phyloP scores from a whole-genome alignment of 257 asterid genomes.

The Agastache rugosa region DNA sequence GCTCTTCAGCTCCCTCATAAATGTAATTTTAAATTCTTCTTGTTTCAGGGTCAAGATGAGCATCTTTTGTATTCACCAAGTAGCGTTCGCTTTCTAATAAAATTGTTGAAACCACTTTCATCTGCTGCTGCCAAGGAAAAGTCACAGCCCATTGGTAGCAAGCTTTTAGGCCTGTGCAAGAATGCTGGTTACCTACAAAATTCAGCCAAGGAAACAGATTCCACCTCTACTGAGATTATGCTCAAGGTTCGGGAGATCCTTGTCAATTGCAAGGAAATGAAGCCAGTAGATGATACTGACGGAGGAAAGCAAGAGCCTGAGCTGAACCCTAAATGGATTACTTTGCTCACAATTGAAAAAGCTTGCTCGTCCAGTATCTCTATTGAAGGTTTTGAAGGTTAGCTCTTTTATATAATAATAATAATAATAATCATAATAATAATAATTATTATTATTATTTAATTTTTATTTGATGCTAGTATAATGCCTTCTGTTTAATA shows the following conservation, averaged over 20 bases:
- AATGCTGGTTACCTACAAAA: slow-evolving; percentile 62
- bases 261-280: slow-evolving; percentile 70
- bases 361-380: slow-evolving; percentile 71
- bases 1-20: slow-evolving; percentile 1
- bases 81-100: slow-evolving; percentile 66
- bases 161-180: slow-evolving; percentile 71
- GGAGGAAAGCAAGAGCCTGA: slow-evolving; percentile 52
- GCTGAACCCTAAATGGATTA: slow-evolving; percentile 73
- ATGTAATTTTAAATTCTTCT: neutral
- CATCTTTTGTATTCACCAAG: slow-evolving; percentile 64
- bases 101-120: slow-evolving; percentile 62
- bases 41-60: slow-evolving; percentile 72
- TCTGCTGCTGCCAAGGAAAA: slow-evolving; percentile 52
- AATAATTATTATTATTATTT: neutral
- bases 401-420: neutral
- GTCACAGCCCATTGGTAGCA: slow-evolving; percentile 69
- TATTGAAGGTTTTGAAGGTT: slow-evolving; percentile 62
- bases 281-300: slow-evolving; percentile 51
- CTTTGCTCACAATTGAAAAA: slow-evolving; percentile 77
- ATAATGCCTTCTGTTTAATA: neutral
- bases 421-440: no score
- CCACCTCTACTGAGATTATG: slow-evolving; percentile 57
- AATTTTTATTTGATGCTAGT: neutral
- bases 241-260: slow-evolving; percentile 71
- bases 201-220: slow-evolving; percentile 59